Evolutionary conservation across 495 filamentous ascomycete species (phyloP), one percentile per base, ranked within the genome.

Genomic region (Pyrenopolyporus hunteri): DNA sequence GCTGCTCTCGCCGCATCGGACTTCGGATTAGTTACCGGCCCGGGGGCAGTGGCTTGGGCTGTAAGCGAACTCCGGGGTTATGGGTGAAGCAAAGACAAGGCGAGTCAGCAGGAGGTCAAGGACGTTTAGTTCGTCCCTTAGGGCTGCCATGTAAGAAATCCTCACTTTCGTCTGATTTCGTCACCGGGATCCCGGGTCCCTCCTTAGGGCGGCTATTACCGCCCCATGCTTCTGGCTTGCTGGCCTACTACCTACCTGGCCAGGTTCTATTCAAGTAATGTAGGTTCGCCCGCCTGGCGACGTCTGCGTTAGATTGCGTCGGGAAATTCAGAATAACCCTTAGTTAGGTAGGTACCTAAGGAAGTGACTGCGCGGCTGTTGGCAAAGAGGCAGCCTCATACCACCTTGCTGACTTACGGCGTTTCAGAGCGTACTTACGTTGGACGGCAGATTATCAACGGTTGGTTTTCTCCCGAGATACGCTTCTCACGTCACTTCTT

Each of bases 141-240:
- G 31, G 53, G 33, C 22, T 59, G 47, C 56, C 56, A 59, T 59
- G 56, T 29, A 47, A 11, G 29, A 50, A 42, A 40, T 50, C n/a
- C 35, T 50, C 17, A 47, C 53, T 29, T 11, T 4, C 10, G 35
- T 37, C 40, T 16, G 10, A 57, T 14, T 35, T 22, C 8, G 9
- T 28, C 10, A 37, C 46, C 46, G 26, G 22, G 43, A 13, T 32
- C 28, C 37, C 23, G 42, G 56, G 19, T 47, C 56, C 37, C 23
- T 35, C 31, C 3, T 39, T 36, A 42, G 23, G 19, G 10, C 36
- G 3, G 16, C 0, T 19, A 20, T 40, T 14, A 5, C 31, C 3
- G 3, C 39, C 46, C 56, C 31, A 45, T 45, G 25, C 19, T 25
- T 40, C 9, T 17, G 20, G 19, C 37, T 42, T 23, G 13, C 19